Evolutionary conservation across 495 filamentous ascomycete species (phyloP), one percentile per base, ranked within the genome.

Genomic region (Annulohypoxylon bovei): DNA sequence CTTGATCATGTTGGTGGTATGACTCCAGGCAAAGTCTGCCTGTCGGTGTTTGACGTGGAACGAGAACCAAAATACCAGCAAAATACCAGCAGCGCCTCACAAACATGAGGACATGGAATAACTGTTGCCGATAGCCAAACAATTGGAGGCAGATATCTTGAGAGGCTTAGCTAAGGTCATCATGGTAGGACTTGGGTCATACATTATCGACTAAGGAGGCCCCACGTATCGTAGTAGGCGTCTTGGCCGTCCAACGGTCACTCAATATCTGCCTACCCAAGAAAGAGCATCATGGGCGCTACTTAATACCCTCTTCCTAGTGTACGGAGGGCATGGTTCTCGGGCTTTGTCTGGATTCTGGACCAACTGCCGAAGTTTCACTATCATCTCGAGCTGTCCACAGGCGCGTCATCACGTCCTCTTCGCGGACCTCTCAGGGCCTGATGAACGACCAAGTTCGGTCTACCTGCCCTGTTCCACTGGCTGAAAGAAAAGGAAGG

Each of bases 371-470:
- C 44, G 46, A 60, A 50, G 46, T 44, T 58, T 62, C 52, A 66
- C 53, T 50, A 52, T 44, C 39, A 71, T 37, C 22, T 44, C 42
- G 25, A 18, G 54, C 46, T 16, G 18, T 47, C 58, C 58, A 62
- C 16, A 32, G 46, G 56, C 68, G 63, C 68, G 70, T 65, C 49
- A 37, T 52, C 32, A 49, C 56, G 70, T 39, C 64, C 70, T 11
- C 30, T 60, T 68, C 22, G 27, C 25, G 27, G 57, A 65, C 64
- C 46, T 52, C 57, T 66, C 42, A 25, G 47, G 65, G 30, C 39
- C 55, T 47, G 40, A 62, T 37, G 39, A 42, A 62, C 22, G 54
- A 64, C 65, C 63, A 64, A 72, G 33, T 72, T 60, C 53, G 53
- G 64, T 67, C 52, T 47, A 66, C 54, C 22, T 33, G 27, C 58